Base-by-base conservation (phyloP, 2,329 filamentous ascomycete species). In the Trichoderma arundinaceum region DNA sequence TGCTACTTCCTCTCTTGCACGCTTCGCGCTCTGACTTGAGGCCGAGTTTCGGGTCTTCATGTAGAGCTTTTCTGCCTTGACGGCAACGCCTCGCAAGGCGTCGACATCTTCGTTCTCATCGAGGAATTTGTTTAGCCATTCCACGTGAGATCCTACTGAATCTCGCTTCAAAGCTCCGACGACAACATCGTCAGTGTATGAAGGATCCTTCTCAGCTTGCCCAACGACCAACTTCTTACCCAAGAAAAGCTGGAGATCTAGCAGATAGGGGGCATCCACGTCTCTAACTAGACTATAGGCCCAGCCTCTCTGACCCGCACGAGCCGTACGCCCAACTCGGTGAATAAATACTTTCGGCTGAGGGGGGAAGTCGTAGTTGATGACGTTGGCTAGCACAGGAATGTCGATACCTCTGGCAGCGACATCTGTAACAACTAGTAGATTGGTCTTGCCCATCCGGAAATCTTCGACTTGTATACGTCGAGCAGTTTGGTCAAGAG, bases 361-460 rank as follows among this genome's bases (percentile, higher is more conserved):
- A 1, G 94, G 91, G 3, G 95, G 94, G 70, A 99, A 99, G 74
- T 98, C 94, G 78, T 96, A 99, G 82, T 99, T 98, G 82, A 99
- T 94, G 66, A 99, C 95, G 75, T 99, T 98, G 65, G 92, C 94
- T 41, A 99, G 84, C 53, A 97, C 86, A 0, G 95, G 95, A 71
- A 99, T 97, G 87, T 99, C 95, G 68, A 99, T 96, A 87, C 95
- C 94, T 83, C 95, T 87, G 22, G 95, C 95, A 13, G 95, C 95
- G 62, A 99, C 93, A 76, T 99, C 95, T 1, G 95, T 99, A 51
- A 98, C 94, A 2, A 99, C 94, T 8, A 99, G 81, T 54, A 99
- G 93, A 71, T 97, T 94, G 0, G 92, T 91, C 69, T 90, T 86
- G 7, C 95, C 95, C 28, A 83, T 84, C 66, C 96, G 86, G 77